phyloP scores from a whole-genome alignment of 129 eudicot genomes.

The Sambucus nigra region DNA sequence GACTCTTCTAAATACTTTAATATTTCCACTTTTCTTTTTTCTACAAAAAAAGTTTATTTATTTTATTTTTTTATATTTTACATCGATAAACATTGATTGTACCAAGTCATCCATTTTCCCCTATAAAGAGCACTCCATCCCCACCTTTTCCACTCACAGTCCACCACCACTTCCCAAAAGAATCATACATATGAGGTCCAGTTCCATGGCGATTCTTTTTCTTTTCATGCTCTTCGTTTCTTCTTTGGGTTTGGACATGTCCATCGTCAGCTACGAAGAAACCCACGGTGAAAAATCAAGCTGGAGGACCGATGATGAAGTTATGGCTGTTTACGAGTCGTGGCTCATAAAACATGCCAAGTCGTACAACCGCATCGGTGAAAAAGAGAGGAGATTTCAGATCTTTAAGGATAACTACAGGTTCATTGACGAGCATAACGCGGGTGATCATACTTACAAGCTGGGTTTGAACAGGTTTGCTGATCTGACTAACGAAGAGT shows the following conservation, averaged over 20 bases:
- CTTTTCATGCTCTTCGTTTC: conserved; percentile 17
- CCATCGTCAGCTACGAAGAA: conserved; percentile 40
- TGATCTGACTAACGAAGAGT: conserved; percentile 76
- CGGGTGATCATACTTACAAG: conserved; percentile 26
- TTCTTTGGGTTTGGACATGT: conserved; percentile 49
- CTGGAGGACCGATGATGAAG: conserved; percentile 41
- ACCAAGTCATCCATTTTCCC: no score
- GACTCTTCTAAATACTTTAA: no score
- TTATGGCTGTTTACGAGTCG: conserved; percentile 44
- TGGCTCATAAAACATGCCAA: conserved; percentile 68
- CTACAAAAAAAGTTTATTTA: no score
- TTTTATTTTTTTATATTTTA: no score
- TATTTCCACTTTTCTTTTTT: no score
- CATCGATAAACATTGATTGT: no score
- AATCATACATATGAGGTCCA: background rate
- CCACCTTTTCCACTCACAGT: background rate
- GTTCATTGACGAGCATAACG: conserved; percentile 69
- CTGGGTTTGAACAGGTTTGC: conserved; percentile 70
- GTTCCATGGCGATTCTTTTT: conserved; percentile 14
- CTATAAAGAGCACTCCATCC: conserved; percentile 4
- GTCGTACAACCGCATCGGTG: conserved; percentile 58
- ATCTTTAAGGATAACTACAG: conserved; percentile 58
- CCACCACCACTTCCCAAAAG: background rate
- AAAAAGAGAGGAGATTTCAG: conserved; percentile 59
- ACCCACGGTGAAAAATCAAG: conserved; percentile 10